Conservation (phyloP, 805 yeast species). For the Monosporozyma siamensis region DNA sequence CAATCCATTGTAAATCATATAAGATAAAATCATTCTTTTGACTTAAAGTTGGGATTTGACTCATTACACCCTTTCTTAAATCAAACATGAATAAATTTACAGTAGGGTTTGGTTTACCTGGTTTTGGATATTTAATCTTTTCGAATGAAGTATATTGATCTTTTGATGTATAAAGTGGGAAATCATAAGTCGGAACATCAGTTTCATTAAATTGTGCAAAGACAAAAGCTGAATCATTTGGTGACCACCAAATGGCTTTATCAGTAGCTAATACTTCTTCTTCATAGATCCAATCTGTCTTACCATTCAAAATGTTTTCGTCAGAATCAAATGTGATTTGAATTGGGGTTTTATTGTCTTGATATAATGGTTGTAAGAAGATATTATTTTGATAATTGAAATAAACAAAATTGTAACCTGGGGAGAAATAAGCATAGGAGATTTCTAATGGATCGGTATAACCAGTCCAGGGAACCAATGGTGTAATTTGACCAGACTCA, state of each 20-base stretch:
- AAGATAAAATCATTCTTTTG: slow-evolving; percentile 39
- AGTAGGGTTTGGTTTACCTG: slow-evolving; percentile 55
- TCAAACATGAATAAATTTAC: slow-evolving; percentile 40
- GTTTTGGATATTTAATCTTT: slow-evolving; percentile 58
- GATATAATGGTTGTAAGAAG: slow-evolving; percentile 35
- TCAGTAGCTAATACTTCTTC: slow-evolving; percentile 62
- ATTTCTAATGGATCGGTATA: slow-evolving; percentile 17
- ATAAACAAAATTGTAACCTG: slow-evolving; percentile 44
- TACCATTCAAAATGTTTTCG: slow-evolving; percentile 48
- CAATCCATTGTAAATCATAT: slow-evolving; percentile 56
- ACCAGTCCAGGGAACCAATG: slow-evolving; percentile 20
- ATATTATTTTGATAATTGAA: slow-evolving; percentile 50
- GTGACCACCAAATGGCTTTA: slow-evolving; percentile 63
- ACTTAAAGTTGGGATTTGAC: slow-evolving; percentile 19
- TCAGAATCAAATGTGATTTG: slow-evolving; percentile 42
- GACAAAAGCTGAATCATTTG: slow-evolving; percentile 46
- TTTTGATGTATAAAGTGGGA: slow-evolving; percentile 42
- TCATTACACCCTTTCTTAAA: slow-evolving; percentile 20
- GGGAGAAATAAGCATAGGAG: slow-evolving; percentile 51
- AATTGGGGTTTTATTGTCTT: slow-evolving; percentile 1
- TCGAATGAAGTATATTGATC: slow-evolving; percentile 39
- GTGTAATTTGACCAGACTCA: slow-evolving; percentile 26
- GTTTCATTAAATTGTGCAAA: slow-evolving; percentile 54
- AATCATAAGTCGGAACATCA: slow-evolving; percentile 41
- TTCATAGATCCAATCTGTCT: slow-evolving; percentile 78